These are phyloP conservation scores for Chloranthus sessilifolius DNA, from an alignment of 164 flowering plant genomes.

Conservation along the genomic window DNA sequence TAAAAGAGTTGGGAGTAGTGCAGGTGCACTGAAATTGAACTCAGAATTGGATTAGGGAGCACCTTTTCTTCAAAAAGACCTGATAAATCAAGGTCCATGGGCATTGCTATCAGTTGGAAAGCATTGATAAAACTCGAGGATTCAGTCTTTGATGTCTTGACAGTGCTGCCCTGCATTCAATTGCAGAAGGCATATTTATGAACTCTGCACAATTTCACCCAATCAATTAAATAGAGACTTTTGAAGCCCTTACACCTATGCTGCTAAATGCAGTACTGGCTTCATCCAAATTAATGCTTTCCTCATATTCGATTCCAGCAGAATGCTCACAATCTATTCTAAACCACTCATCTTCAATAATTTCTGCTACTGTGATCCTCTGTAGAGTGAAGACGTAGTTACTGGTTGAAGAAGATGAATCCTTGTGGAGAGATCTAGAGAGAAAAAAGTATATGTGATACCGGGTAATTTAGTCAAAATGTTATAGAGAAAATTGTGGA, in stretches of 20 bases:
- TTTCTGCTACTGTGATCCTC: conserved; percentile 57
- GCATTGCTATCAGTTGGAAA: conserved; percentile 45
- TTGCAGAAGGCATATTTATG: neutral
- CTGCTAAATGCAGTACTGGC: conserved; percentile 38
- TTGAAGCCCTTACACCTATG: conserved; percentile 28
- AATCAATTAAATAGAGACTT: neutral
- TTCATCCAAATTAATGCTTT: conserved; percentile 36
- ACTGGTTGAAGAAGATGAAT: too few species aligned
- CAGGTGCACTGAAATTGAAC: neutral
- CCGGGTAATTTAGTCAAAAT: too few species aligned
- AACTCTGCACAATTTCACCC: neutral
- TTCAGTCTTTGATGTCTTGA: conserved; percentile 12
- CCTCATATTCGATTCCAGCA: conserved; percentile 23
- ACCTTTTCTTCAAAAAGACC: conserved; percentile 53
- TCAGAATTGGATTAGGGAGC: conserved; percentile 11
- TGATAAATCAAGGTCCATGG: conserved; percentile 38
- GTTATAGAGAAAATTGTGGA: too few species aligned
- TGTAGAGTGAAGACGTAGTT: conserved; percentile 17
- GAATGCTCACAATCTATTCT: conserved; percentile 42
- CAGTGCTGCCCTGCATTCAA: conserved; percentile 19
- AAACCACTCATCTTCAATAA: conserved; percentile 62
- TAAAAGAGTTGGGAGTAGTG: too few species aligned
- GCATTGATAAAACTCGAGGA: conserved; percentile 38
- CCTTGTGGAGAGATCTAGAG: too few species aligned
- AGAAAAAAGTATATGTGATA: neutral